Evolutionary conservation across 2,329 filamentous ascomycete species (phyloP).

Genomic region (Pyricularia grisea): DNA sequence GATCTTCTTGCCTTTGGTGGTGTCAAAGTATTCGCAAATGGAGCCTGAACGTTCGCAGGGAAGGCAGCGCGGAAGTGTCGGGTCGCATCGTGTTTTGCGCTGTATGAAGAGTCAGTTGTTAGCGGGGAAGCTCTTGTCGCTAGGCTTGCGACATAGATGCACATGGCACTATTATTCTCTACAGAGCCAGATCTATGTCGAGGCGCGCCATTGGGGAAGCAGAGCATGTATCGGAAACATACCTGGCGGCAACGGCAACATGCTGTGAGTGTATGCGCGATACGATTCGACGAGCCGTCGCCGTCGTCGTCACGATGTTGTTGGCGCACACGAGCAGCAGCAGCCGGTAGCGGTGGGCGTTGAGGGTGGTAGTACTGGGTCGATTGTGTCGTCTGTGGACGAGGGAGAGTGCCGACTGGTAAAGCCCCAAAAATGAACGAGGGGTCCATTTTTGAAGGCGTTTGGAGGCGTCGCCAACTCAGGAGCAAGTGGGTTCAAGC

Average conservation of each 20-base stretch:
- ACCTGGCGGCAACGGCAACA: slow-evolving; percentile 75
- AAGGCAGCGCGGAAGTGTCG: slow-evolving; percentile 79
- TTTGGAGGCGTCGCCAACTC: not conserved
- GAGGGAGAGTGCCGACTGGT: not conserved
- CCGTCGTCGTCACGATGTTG: slow-evolving; percentile 33
- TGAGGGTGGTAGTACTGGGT: slow-evolving; percentile 12
- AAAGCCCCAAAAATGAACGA: not conserved
- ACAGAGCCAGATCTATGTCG: not conserved
- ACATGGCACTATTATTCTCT: not conserved
- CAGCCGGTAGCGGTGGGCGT: slow-evolving; percentile 13
- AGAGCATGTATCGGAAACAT: slow-evolving; percentile 17
- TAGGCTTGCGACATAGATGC: not conserved
- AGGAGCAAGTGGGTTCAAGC: not conserved
- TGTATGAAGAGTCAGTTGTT: slow-evolving; percentile 24
- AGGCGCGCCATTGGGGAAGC: not conserved
- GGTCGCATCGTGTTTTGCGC: slow-evolving; percentile 95
- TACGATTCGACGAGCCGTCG: slow-evolving; percentile 47
- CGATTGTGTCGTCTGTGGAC: slow-evolving; percentile 5
- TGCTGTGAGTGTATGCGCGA: slow-evolving; percentile 71
- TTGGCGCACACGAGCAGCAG: slow-evolving; percentile 15
- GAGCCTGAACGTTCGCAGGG: slow-evolving; percentile 90
- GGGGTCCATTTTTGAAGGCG: not conserved
- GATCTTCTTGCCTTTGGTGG: slow-evolving; percentile 74
- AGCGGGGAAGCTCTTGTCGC: not conserved
- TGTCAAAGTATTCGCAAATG: slow-evolving; percentile 91